Evolutionary conservation across 176 grass and related monocot species (phyloP), one percentile per base, ranked within the genome.

Genomic region (Aegilops longissima): DNA sequence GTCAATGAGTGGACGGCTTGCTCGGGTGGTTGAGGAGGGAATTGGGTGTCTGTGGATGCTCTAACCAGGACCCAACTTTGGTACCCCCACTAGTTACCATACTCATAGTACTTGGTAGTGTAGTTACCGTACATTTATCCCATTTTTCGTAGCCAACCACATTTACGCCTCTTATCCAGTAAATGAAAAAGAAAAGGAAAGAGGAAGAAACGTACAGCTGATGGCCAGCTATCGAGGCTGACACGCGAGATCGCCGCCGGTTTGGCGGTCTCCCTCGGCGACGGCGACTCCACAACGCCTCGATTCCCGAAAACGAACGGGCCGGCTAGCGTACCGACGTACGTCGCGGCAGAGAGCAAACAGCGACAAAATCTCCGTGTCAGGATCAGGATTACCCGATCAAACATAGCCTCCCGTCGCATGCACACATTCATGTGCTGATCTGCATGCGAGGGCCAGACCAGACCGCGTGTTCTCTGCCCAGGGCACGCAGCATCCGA

Each of bases 271-370:
- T 73, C 33, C 29, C 12, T 65, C 25, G 40, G 27, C 36, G 86
- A 85, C 9, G 54, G 88, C 79, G 82, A 93, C 62, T 78, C 65
- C 78, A 79, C 73, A 77, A 58, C 75, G 63, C 68, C 54, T 84
- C n/a, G 44, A 16, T 36, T 68, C 56, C 27, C 23, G 4, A 68
- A 16, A 59, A 17, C 62, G 42, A 84, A 76, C 82, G 70, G 44
- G 17, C 61, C 2, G 3, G 44, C 44, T 13, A 52, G 70, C 36
- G 14, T 64, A 18, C 35, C 13, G 61, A 47, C 44, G 54, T 8
- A 47, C 11, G 54, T 20, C 61, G 79, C 79, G 11, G 23, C 78
- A 66, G 44, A 66, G 44, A 47, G 38, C 54, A 8, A 54, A 36
- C 33, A 21, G 56, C 18, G 56, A 29, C 4, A 56, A 56, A 18